A percentile compares a stretch with the other conserved stretches of the same genome.
phyloP scores from a whole-genome alignment of 306 rosid genomes.

The Medicago ruthenica region DNA sequence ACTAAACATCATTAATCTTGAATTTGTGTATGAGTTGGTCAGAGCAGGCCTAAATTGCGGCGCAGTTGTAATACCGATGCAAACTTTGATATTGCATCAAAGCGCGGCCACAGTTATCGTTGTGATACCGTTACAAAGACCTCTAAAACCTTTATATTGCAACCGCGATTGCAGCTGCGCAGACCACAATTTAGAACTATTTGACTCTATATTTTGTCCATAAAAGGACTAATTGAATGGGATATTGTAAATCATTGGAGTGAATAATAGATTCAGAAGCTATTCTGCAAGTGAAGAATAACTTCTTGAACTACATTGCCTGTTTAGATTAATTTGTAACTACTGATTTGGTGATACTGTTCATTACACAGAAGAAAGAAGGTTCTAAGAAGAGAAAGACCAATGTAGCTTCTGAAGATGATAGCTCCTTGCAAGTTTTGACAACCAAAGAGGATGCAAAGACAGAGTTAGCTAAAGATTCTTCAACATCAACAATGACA shows the following conservation, averaged over 20 bases:
- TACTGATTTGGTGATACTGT: constrained; percentile 41
- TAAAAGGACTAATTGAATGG: neutral
- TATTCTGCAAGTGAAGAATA: no score
- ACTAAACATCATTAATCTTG: neutral
- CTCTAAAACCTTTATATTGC: neutral
- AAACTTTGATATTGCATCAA: neutral
- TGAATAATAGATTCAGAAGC: neutral
- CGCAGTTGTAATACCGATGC: no score
- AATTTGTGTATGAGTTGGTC: neutral
- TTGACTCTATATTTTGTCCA: neutral
- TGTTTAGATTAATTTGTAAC: neutral
- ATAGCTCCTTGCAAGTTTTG: constrained; percentile 38
- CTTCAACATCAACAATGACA: constrained; percentile 14
- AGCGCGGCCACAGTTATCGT: neutral
- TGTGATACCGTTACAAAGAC: neutral
- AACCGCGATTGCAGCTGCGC: no score
- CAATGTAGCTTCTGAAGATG: constrained; percentile 37
- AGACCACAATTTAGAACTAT: neutral
- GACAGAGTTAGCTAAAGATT: neutral
- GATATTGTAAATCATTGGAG: neutral
- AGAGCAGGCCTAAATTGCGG: neutral
- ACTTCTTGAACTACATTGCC: constrained; percentile 1
- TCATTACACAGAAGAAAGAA: constrained; percentile 47
- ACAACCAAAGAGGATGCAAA: constrained; percentile 60
- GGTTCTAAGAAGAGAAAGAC: constrained; percentile 46